These are phyloP conservation scores for Scedosporium aurantiacum DNA, from an alignment of 2,329 filamentous ascomycete species.

Conservation along the genomic window DNA sequence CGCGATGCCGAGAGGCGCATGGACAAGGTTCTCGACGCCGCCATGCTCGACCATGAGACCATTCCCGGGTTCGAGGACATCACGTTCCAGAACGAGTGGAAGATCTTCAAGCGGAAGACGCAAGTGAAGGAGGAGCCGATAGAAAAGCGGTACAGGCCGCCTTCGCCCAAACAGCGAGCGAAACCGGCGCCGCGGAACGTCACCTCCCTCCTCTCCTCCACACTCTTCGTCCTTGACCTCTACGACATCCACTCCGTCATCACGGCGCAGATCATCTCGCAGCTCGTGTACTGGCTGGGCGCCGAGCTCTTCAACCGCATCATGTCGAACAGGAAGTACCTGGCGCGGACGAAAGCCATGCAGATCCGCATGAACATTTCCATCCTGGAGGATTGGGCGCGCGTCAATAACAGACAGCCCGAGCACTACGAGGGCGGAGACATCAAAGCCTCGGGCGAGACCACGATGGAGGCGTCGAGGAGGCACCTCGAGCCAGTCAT, in stretches of 20 bases:
- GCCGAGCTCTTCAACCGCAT: constrained; percentile 96
- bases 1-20: constrained; percentile 89
- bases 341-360: constrained; percentile 96
- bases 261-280: constrained; percentile 78
- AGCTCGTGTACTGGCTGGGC: constrained; percentile 91
- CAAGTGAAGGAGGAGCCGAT: constrained; percentile 82
- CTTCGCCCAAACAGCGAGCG: constrained; percentile 83
- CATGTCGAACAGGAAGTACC: constrained; percentile 90
- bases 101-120: constrained; percentile 83
- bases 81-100: constrained; percentile 97
- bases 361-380: constrained; percentile 99
- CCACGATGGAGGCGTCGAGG: constrained; percentile 71
- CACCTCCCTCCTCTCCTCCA: constrained; percentile 88
- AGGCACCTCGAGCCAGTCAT: constrained; percentile 82
- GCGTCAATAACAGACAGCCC: constrained; percentile 82
- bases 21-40: constrained; percentile 86
- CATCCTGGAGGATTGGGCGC: constrained; percentile 88
- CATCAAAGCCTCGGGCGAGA: constrained; percentile 73
- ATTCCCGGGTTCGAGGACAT: constrained; percentile 97
- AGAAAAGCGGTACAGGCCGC: constrained; percentile 84
- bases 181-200: constrained; percentile 92
- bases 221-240: constrained; percentile 92
- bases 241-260: constrained; percentile 99
- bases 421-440: constrained; percentile 94
- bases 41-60: constrained; percentile 95